Conservation (phyloP, 257 asterid genomes). For the Nicotiana benthamiana region DNA sequence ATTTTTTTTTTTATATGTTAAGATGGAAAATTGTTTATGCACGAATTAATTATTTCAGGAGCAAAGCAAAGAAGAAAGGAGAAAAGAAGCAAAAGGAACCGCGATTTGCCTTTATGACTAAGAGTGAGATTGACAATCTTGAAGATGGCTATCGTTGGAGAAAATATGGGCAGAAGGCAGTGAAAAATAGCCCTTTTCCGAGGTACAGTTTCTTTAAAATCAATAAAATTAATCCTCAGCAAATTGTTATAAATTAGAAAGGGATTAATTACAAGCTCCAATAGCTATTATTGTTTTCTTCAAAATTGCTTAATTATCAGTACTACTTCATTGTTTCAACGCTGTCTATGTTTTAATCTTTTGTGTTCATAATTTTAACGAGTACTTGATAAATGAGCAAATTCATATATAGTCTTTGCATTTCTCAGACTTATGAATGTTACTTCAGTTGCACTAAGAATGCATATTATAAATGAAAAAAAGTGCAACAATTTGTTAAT, state of each 20-base stretch:
- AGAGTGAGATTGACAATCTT: constrained; percentile 68
- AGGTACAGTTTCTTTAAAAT: constrained; percentile 33
- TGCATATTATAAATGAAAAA: not conserved
- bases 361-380: not conserved
- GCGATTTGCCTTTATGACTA: constrained; percentile 71
- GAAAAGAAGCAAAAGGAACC: constrained; percentile 52
- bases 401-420: not conserved
- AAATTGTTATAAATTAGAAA: not conserved
- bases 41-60: constrained; percentile 10
- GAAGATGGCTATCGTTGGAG: constrained; percentile 94
- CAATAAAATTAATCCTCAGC: not conserved
- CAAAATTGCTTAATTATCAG: not conserved
- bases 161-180: constrained; percentile 84
- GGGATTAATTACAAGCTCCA: not conserved
- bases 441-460: not conserved
- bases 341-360: not conserved
- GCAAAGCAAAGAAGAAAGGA: constrained; percentile 37
- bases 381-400: not conserved
- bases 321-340: not conserved
- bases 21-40: not conserved
- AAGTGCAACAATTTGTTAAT: not conserved
- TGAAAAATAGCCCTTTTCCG: constrained; percentile 79
- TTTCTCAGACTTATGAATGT: not conserved
- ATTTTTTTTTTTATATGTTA: no score
- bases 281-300: not conserved